Evolutionary conservation across 176 grass and related monocot species (phyloP), one percentile per base, ranked within the genome.

Genomic region (Areca catechu): DNA sequence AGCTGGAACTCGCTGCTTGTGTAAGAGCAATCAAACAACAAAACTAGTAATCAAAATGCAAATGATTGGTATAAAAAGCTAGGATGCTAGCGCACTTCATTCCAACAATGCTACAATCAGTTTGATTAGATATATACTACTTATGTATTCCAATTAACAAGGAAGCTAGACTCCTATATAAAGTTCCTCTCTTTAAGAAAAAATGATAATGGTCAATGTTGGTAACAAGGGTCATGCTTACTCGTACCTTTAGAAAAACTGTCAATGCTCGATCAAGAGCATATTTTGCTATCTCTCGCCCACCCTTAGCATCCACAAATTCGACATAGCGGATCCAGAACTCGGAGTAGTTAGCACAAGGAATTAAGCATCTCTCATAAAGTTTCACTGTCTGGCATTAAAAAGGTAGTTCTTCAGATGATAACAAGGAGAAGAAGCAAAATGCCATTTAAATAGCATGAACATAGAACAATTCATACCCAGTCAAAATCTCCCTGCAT

Each of bases 251-350:
- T 3, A 76, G 67, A 68, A 96, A 90, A 25, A 58, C 76, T 47
- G 83, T 83, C 17, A 77, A 79, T 67, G 86, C 86, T 80, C 86
- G 91, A 56, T 16, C 53, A 60, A 96, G 80, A 76, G 91, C 80
- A 81, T 76, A 60, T 58, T 79, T 74, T 67, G 91, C 82, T 78
- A 96, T 87, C 71, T 96, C 91, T 65, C 71, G 69, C 49, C 86
- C 91, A 77, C 91, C 91, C 70, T 71, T 89, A 43, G 80, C 62
- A 71, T 90, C 64, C 15, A 87, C 83, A 90, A 79, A 90, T 64
- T 96, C 86, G 4, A 77, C 74, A 52, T 96, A 96, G 55, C 91
- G 82, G 53, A 96, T 87, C 86, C 86, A 95, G 77, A 95, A 96
- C 64, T 87, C 91, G 12, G 91, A 75, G 76, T 90, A 96, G 75